phyloP scores from a whole-genome alignment of 2,329 filamentous ascomycete species.

The Colletotrichum aenigma region DNA sequence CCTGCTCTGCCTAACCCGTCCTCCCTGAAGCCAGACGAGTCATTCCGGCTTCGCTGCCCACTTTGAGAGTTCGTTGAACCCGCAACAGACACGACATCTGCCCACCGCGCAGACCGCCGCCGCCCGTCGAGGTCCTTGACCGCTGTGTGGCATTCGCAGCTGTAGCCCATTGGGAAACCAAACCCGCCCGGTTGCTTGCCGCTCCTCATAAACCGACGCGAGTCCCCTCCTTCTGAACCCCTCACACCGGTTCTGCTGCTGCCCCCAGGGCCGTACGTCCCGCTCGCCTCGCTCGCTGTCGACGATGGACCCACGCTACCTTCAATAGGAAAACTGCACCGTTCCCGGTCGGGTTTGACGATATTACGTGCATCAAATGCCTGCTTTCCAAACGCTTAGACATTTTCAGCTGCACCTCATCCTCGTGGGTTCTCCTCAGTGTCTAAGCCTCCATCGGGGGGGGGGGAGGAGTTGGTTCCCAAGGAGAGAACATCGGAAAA shows the following conservation, averaged over 20 bases:
- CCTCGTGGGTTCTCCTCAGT: not conserved
- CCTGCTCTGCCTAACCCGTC: not conserved
- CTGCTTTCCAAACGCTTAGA: not conserved
- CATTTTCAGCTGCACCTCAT: not conserved
- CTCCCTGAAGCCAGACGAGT: not conserved
- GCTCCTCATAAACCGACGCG: not conserved
- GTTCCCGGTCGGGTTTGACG: not conserved
- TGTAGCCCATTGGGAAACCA: not conserved
- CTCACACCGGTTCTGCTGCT: not conserved
- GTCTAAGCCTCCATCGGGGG: not conserved
- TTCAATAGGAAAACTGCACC: constrained; percentile 1
- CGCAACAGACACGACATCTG: not conserved
- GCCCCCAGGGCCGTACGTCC: not conserved
- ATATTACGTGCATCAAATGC: constrained; percentile 2
- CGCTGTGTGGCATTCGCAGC: not conserved
- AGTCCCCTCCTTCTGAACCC: not conserved
- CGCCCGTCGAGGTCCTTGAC: not conserved
- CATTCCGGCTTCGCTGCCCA: not conserved
- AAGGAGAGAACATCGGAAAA: not conserved
- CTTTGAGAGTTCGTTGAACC: not conserved
- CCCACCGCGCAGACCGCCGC: not conserved
- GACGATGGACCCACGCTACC: not conserved
- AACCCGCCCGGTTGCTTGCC: not conserved
- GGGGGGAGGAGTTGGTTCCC: not conserved
- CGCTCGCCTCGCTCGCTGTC: not conserved